Percentiles rank a stretch among this genome's conserved stretches.
Conservation (phyloP, 768 basidiomycete genomes). For the Amanita rubescens region DNA sequence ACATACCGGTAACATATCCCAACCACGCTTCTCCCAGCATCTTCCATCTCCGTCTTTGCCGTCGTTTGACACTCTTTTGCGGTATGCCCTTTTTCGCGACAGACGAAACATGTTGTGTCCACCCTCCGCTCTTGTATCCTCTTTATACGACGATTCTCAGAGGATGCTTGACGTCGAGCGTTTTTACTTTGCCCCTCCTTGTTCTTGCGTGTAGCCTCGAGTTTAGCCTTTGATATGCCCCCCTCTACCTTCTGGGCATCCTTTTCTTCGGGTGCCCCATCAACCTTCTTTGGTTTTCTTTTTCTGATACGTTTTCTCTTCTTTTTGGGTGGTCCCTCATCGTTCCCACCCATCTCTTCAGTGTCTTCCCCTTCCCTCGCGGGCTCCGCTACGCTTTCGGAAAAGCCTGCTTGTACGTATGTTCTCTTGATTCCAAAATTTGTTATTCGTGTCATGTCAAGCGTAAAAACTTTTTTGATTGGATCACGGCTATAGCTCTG, state of each 20-base stretch:
- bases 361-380: slow-evolving; percentile 9
- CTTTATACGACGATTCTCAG: slow-evolving; percentile 58
- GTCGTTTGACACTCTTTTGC: slow-evolving; percentile 62
- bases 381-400: slow-evolving; percentile 11
- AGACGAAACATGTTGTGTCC: slow-evolving; percentile 77
- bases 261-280: too few species aligned
- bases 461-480: background rate
- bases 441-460: slow-evolving; percentile 64
- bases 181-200: slow-evolving; percentile 17
- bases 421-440: slow-evolving; percentile 70
- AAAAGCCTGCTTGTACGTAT: slow-evolving; percentile 58
- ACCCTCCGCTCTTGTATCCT: slow-evolving; percentile 51
- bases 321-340: slow-evolving; percentile 37
- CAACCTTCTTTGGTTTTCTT: slow-evolving; percentile 33
- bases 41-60: slow-evolving; percentile 11
- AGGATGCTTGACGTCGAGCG: slow-evolving; percentile 22
- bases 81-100: slow-evolving; percentile 75
- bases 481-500: too few species aligned
- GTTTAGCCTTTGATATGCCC: too few species aligned
- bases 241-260: too few species aligned
- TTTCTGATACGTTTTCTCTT: slow-evolving; percentile 51
- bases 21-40: slow-evolving; percentile 20
- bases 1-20: slow-evolving; percentile 70
- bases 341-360: background rate
- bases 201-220: too few species aligned